Evolutionary conservation across 345 rosid genomes (phyloP).

Genomic region (Microcos paniculata): DNA sequence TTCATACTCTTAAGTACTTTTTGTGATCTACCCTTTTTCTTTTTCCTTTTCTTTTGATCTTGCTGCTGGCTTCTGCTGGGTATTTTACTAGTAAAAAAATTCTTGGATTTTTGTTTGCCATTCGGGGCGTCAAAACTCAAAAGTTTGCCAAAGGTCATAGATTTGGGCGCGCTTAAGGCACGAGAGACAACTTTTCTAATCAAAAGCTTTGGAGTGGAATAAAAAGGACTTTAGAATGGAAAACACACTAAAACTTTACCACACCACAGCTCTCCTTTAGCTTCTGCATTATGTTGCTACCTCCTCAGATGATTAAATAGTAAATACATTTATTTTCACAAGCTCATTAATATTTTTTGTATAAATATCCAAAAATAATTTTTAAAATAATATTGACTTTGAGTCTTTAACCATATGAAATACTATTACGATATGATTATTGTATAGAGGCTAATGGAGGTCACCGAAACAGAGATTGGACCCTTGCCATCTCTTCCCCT

Average conservation of each 20-base stretch:
- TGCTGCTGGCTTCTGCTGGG: not conserved
- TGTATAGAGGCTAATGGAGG: too few species aligned
- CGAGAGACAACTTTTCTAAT: not conserved
- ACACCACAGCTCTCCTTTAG: too few species aligned
- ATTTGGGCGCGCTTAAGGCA: slow-evolving; percentile 5
- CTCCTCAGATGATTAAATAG: too few species aligned
- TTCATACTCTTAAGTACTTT: not conserved
- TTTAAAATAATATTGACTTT: too few species aligned
- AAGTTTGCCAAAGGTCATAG: not conserved
- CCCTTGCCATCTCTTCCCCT: too few species aligned
- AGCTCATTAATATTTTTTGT: too few species aligned
- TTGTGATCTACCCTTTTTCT: not conserved
- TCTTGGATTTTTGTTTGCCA: not conserved
- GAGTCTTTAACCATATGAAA: too few species aligned
- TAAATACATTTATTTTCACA: too few species aligned
- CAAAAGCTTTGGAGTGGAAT: not conserved
- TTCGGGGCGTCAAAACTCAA: not conserved
- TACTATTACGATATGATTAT: too few species aligned
- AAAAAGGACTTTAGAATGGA: not conserved
- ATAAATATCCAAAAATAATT: too few species aligned
- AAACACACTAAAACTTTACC: not conserved
- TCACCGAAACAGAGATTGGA: too few species aligned
- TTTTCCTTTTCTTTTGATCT: not conserved
- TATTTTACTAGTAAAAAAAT: not conserved
- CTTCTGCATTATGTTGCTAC: too few species aligned